A percentile compares a stretch with the other conserved stretches of the same genome.
These are phyloP conservation scores for Blastosporella zonata DNA, from an alignment of 1,284 basidiomycete species.

Conservation along the genomic window DNA sequence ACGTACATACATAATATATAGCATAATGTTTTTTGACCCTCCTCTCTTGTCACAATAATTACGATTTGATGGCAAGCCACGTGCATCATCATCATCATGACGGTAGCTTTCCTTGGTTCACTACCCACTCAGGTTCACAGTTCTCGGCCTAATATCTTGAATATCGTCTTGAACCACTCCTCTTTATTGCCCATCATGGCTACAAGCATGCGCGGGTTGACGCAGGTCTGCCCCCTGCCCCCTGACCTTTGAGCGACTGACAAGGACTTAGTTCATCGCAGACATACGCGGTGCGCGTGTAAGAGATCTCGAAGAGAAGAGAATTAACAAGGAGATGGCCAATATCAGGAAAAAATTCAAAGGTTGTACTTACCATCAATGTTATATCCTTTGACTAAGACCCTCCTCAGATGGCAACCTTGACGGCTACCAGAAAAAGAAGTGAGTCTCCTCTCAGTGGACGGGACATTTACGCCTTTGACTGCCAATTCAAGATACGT, in stretches of 20 bases:
- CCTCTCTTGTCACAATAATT: no score
- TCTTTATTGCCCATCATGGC: slow-evolving; percentile 10
- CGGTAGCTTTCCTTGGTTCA: no score
- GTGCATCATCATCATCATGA: no score
- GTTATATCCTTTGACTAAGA: slow-evolving; percentile 4
- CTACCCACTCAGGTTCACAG: no score
- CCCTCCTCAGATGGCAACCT: slow-evolving; percentile 79
- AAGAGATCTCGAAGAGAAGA: slow-evolving; percentile 90
- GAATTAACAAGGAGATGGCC: slow-evolving; percentile 99
- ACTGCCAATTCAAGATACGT: slow-evolving; percentile 62
- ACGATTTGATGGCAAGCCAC: no score
- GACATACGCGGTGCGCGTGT: slow-evolving; percentile 93
- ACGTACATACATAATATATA: no score
- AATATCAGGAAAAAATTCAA: slow-evolving; percentile 99
- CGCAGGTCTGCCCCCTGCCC: slow-evolving; percentile 58
- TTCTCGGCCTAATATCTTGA: no score
- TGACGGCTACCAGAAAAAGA: slow-evolving; percentile 99
- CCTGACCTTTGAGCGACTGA: slow-evolving; percentile 11
- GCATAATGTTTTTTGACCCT: no score
- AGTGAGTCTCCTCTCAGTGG: slow-evolving; percentile 55
- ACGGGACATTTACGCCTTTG: slow-evolving; percentile 5
- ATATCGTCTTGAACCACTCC: no score
- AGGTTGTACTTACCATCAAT: slow-evolving; percentile 43
- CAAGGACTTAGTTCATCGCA: slow-evolving; percentile 82
- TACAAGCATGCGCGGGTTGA: slow-evolving; percentile 76